A percentile compares a stretch with the other conserved stretches of the same genome.
Evolutionary conservation across 192 early-diverging fungal species (phyloP).

Genomic region (Pecoramyces ruminantium): DNA sequence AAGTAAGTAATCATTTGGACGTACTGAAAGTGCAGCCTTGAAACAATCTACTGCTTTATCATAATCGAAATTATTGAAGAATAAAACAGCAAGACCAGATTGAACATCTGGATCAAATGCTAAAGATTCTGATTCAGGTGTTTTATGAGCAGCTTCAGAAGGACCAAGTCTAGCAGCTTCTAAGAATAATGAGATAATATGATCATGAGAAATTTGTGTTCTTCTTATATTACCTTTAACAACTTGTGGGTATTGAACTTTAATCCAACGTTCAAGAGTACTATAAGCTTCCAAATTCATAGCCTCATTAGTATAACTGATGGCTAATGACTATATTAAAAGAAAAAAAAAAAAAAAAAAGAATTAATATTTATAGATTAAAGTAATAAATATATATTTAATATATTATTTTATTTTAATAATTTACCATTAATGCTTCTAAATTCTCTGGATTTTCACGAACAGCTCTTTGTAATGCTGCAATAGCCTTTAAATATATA

Average conservation of each 20-base stretch:
- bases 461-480: conserved; percentile 7
- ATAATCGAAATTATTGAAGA: conserved; percentile 6
- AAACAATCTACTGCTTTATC: conserved; percentile 10
- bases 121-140: neutral
- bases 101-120: conserved; percentile 8
- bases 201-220: conserved; percentile 33
- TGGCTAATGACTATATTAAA: conserved; percentile 13
- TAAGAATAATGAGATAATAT: conserved; percentile 7
- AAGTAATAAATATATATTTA: too few relatives aligned
- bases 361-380: too few relatives aligned
- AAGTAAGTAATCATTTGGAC: conserved; percentile 9
- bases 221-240: conserved; percentile 9
- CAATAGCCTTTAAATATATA: neutral
- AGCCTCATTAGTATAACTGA: conserved; percentile 8
- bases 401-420: neutral
- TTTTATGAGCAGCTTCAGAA: conserved; percentile 10
- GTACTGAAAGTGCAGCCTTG: conserved; percentile 2
- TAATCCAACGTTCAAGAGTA: conserved; percentile 7
- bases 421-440: conserved; percentile 36
- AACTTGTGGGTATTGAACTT: conserved; percentile 4
- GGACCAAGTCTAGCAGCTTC: conserved; percentile 12
- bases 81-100: conserved; percentile 6
- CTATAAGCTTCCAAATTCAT: conserved; percentile 6
- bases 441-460: conserved; percentile 18
- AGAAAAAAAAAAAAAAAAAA: too few relatives aligned